Base-by-base conservation (phyloP, 371 early-diverging fungal species). In the Amoeboaphelidium protococcarum region DNA sequence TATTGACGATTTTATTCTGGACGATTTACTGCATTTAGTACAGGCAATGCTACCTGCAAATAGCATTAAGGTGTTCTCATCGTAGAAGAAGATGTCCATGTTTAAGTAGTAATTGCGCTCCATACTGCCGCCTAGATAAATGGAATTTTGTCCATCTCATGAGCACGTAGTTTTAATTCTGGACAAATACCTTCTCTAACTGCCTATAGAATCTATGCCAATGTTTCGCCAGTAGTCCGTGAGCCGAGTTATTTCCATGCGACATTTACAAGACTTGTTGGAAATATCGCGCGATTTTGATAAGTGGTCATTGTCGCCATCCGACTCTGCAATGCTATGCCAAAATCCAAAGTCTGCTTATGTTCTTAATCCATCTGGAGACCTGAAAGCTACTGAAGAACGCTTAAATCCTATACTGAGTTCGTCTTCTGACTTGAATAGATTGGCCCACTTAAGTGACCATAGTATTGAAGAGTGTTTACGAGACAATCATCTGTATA, bases 401-500 rank as follows among this genome's bases (percentile, higher is more conserved):
- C 37, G 37, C 6, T 31, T 31, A 10, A 16, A 31, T 10, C 16
- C 37, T 6, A 6, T 31, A 10, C 16, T 31, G 37, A 31, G 16
- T 10, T 6, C 37, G 16, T 10, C 10, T 31, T 31, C 10, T 6
- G 37, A 31, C 16, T 6, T 6, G 16, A 31, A 10, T 31, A 16
- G 6, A 31, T 6, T 6, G 10, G 16, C 6, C 6, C 6, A 16
- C 37, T 10, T 10, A 31, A 31, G 37, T 6, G 37, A 31, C 16
- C 16, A 31, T 16, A 16, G 37, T 16, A 16, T 31, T 31, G 16
- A 10, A 10, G 10, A 31, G 16, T 10, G 21, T 12, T 4, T 42
- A 42, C 4, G 16, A 42, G 12, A 25, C 3, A 45, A 24, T 25
- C 40, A 56, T 16, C 19, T 54, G 2, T 52, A 58, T 46, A 23